Percentiles rank a stretch among this genome's conserved stretches.
phyloP scores from a whole-genome alignment of 257 asterid species.

The Paraleonurus japonicus region DNA sequence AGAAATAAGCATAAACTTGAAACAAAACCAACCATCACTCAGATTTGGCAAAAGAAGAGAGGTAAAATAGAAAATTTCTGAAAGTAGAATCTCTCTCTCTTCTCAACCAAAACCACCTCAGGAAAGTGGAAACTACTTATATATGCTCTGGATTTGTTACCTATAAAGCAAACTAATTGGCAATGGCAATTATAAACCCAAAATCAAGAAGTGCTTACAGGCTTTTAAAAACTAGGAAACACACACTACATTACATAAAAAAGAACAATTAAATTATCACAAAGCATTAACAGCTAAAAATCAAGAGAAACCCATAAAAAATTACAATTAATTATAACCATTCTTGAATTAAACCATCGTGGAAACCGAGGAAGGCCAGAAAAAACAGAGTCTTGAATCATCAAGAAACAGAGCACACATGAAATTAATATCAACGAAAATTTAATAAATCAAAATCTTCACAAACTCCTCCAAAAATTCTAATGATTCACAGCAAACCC shows the following conservation, averaged over 20 bases:
- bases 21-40: not conserved
- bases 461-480: not conserved
- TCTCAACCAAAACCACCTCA: not conserved
- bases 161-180: not conserved
- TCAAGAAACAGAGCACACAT: slow-evolving; percentile 23
- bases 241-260: not conserved
- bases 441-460: not conserved
- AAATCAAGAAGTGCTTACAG: not conserved
- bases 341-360: not conserved
- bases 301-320: not conserved
- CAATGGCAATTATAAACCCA: not conserved
- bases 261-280: not conserved
- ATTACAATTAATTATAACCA: not conserved
- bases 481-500: not conserved
- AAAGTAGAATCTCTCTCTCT: not conserved
- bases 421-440: not conserved
- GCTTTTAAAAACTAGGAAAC: not conserved
- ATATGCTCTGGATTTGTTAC: not conserved
- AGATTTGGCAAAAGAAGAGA: not conserved
- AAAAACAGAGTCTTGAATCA: not conserved
- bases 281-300: not conserved
- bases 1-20: not conserved
- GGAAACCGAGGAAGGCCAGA: not conserved
- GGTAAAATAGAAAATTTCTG: not conserved
- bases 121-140: not conserved